Evolutionary conservation across 352 stramenopile genomes (phyloP).

Genomic region (Phytophthora citrophthora): DNA sequence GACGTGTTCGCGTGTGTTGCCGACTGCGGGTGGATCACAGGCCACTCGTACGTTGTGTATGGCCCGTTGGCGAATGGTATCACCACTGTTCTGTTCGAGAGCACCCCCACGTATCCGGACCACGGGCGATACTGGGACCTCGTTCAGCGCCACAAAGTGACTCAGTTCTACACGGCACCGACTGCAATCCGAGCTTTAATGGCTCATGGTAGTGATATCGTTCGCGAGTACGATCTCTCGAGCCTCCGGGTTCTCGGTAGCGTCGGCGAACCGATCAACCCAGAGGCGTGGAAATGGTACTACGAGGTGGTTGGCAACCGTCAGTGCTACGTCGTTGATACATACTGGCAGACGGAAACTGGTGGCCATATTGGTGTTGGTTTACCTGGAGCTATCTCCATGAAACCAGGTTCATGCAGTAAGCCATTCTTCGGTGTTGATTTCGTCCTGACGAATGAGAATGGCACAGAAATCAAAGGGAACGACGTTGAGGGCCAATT

Average conservation of each 20-base stretch:
- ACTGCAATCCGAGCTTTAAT: slow-evolving; percentile 89
- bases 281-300: background rate
- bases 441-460: background rate
- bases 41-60: slow-evolving; percentile 97
- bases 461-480: background rate
- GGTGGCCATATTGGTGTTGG: background rate
- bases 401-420: background rate
- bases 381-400: background rate
- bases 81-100: slow-evolving; percentile 97
- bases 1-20: slow-evolving; percentile 96
- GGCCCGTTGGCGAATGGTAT: slow-evolving; percentile 57
- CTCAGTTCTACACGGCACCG: slow-evolving; percentile 15
- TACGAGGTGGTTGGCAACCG: background rate
- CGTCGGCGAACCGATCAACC: background rate
- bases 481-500: background rate
- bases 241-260: background rate
- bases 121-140: slow-evolving; percentile 96
- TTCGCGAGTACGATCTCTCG: background rate
- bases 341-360: background rate
- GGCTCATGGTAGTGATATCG: slow-evolving; percentile 85
- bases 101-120: slow-evolving; percentile 95
- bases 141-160: slow-evolving; percentile 47
- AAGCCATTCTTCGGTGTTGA: background rate
- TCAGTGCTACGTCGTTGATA: background rate
- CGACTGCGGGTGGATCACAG: slow-evolving; percentile 97